Percentiles rank a stretch among this genome's conserved stretches.
These are phyloP conservation scores for Blastocystis hominis DNA, from an alignment of 352 stramenopile genomes.

Conservation along the genomic window DNA sequence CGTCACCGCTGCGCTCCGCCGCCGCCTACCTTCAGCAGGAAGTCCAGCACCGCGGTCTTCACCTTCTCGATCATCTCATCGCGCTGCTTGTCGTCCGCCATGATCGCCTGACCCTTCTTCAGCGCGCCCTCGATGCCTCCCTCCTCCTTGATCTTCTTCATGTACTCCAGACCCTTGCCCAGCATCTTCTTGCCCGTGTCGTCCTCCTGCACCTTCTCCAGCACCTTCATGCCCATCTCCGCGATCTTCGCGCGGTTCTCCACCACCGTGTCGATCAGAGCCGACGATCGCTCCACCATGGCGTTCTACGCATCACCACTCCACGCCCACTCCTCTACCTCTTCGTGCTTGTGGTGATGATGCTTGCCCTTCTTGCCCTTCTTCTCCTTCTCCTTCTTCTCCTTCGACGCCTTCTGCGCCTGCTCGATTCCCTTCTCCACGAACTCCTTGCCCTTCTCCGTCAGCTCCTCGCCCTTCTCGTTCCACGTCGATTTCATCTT, in stretches of 20 bases:
- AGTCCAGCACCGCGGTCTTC: constrained; percentile 35
- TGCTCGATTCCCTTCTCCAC: constrained; percentile 37
- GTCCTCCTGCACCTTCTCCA: constrained; percentile 54
- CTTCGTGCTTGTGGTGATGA: neutral
- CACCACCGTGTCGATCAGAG: constrained; percentile 32
- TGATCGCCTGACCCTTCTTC: constrained; percentile 28
- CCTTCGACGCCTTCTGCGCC: neutral
- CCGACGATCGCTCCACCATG: neutral
- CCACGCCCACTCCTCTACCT: too few relatives aligned
- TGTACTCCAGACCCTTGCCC: constrained; percentile 33
- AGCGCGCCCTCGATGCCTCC: constrained; percentile 32
- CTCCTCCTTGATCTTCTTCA: constrained; percentile 24
- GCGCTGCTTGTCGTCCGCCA: constrained; percentile 39
- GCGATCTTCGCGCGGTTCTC: constrained; percentile 41
- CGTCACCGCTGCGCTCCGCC: neutral
- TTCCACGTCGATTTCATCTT: constrained; percentile 57
- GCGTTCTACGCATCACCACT: neutral
- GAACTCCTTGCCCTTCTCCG: constrained; percentile 43
- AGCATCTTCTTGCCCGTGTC: constrained; percentile 54
- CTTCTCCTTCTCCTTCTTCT: constrained; percentile 45
- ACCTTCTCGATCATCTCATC: constrained; percentile 56
- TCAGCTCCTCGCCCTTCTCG: constrained; percentile 50
- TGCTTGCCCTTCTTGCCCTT: constrained; percentile 25
- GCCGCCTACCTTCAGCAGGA: constrained; percentile 31
- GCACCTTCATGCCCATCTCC: constrained; percentile 44